Evolutionary conservation across 768 basidiomycete genomes (phyloP), one percentile per base, ranked within the genome.

Genomic region (Strobilomyces dryophilus): DNA sequence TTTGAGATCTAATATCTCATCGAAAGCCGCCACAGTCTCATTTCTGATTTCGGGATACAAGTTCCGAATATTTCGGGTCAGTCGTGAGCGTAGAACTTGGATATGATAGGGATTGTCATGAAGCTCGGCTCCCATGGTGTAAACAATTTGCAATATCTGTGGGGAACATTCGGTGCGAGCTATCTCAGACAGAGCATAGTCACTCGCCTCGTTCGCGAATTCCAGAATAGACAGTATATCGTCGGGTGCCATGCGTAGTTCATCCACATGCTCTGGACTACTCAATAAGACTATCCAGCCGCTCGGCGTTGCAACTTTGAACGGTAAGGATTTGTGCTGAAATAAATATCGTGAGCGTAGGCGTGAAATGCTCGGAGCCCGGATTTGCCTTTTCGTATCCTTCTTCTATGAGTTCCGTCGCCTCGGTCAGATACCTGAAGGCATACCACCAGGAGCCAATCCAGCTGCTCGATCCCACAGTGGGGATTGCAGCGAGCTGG

Each of bases 101-200:
- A 61, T 44, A 40, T 74, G 73, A 48, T 69, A 70, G 1, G 32
- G 47, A 41, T 71, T 60, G 0, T 65, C 43, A 12, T 54, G 35
- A n/a, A 74, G 45, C 36, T 68, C 61, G 1, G 55, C 53, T 0
- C 74, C 74, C 0, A 81, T 34, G 0, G 74, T 75, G 51, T 77
- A 71, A 2, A 69, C 62, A 10, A 60, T 51, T 27, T 76, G 72
- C 12, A 78, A 6, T 1, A 54, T 21, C 79, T 82, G 35, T 18
- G 18, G 14, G 36, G 0, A 1, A 35, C 10, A 7, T 40, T 20
- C 18, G 11, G 20, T 4, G 18, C 9, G 21, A 40, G 18, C 10
- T 1, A 8, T 9, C 8, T 10, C 18, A 20, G 20, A 21, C 2
- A 40, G 8, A 21, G 5, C 27, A 8, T 27, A 27, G 37, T 11